These are phyloP conservation scores for Paecilomyces variotii DNA, from an alignment of 2,329 filamentous ascomycete species.

Conservation along the genomic window DNA sequence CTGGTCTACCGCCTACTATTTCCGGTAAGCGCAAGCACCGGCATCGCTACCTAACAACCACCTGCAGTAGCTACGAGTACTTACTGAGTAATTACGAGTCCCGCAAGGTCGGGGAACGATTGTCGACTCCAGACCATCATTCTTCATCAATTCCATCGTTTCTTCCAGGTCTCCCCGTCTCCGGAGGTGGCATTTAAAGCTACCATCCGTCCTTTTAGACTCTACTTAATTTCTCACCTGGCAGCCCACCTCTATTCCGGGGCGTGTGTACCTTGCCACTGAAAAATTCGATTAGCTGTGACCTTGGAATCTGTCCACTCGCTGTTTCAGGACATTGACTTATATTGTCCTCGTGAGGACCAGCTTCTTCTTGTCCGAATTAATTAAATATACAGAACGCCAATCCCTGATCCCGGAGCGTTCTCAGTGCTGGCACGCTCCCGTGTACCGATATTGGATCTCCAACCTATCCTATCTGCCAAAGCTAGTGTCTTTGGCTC, in stretches of 20 bases:
- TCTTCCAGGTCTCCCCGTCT: not conserved
- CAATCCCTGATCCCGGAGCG: not conserved
- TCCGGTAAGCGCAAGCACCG: not conserved
- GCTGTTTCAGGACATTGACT: not conserved
- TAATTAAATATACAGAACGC: not conserved
- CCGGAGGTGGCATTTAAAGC: not conserved
- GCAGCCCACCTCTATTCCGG: not conserved
- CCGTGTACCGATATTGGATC: not conserved
- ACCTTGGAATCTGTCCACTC: not conserved
- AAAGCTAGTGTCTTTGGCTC: not conserved
- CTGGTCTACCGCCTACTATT: not conserved
- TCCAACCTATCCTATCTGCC: not conserved
- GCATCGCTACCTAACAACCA: not conserved
- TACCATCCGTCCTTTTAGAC: not conserved
- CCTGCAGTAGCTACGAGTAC: not conserved
- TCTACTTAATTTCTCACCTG: not conserved
- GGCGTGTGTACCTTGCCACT: not conserved
- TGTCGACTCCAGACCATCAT: not conserved
- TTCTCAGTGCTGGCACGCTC: not conserved
- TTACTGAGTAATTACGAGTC: not conserved
- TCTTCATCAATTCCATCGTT: not conserved
- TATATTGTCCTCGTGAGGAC: not conserved
- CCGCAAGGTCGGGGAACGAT: not conserved
- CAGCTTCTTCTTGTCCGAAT: not conserved
- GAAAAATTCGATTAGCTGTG: not conserved